A percentile compares a stretch with the other conserved stretches of the same genome.
phyloP scores from a whole-genome alignment of 257 asterid genomes.

The Linaria vulgaris region DNA sequence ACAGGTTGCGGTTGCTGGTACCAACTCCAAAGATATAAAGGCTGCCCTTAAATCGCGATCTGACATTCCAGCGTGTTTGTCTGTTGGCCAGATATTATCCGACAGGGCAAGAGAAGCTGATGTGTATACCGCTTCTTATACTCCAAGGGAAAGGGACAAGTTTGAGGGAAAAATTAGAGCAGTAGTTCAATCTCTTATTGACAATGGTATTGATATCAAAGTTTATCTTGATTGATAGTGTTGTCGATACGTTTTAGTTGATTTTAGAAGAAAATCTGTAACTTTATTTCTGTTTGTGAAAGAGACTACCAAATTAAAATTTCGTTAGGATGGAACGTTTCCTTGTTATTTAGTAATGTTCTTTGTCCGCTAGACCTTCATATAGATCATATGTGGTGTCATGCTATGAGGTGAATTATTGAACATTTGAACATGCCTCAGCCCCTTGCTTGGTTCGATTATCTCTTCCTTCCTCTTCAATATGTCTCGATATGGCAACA shows the following conservation, averaged over 20 bases:
- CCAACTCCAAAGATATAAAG: conserved; percentile 89
- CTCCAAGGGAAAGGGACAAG: conserved; percentile 89
- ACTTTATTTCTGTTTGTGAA: no score
- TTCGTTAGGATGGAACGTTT: no score
- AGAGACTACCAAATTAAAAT: no score
- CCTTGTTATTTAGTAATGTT: no score
- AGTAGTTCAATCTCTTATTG: conserved; percentile 89
- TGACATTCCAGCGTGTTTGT: conserved; percentile 87
- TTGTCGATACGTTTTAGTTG: neutral
- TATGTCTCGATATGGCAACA: no score
- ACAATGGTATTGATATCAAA: conserved; percentile 84
- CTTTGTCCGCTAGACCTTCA: no score
- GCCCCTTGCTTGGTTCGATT: no score
- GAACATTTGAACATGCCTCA: no score
- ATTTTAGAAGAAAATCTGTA: neutral
- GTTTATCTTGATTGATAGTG: conserved; percentile 70
- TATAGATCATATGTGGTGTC: no score
- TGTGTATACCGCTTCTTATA: conserved; percentile 77
- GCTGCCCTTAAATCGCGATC: conserved; percentile 83
- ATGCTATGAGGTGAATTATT: no score
- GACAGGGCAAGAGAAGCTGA: conserved; percentile 95
- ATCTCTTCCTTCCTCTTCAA: no score
- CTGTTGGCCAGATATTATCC: conserved; percentile 70
- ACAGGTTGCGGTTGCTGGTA: conserved; percentile 97
- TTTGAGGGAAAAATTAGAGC: conserved; percentile 97